Evolutionary conservation across 768 basidiomycete species (phyloP).

Genomic region (Mycena galopus): DNA sequence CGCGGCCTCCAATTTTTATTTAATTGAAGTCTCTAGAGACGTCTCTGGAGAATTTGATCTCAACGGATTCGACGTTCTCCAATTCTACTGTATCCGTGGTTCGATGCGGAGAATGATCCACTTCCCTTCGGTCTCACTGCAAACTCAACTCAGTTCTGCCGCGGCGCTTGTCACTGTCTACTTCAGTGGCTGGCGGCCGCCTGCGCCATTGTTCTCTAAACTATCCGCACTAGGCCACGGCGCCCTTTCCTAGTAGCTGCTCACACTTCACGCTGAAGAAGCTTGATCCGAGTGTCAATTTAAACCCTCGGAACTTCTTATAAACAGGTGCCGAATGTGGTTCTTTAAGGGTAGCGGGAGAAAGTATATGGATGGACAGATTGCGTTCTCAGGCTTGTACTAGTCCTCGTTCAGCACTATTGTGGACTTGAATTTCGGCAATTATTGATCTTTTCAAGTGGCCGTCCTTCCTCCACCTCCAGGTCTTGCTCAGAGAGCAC

Average conservation of each 20-base stretch:
- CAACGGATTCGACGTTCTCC: too few relatives aligned
- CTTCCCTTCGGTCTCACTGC: too few relatives aligned
- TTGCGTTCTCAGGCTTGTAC: conserved; percentile 16
- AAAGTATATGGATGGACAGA: conserved; percentile 18
- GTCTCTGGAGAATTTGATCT: too few relatives aligned
- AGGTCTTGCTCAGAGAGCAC: conserved; percentile 4
- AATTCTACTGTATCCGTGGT: too few relatives aligned
- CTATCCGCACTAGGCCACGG: not conserved
- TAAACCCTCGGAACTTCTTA: conserved; percentile 5
- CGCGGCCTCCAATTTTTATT: too few relatives aligned
- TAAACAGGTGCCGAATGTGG: not conserved
- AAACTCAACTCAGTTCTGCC: too few relatives aligned
- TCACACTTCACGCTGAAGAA: conserved; percentile 15
- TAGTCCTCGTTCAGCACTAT: not conserved
- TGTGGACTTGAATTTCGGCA: conserved; percentile 7
- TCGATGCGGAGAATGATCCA: too few relatives aligned
- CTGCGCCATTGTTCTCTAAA: too few relatives aligned
- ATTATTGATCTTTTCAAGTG: conserved; percentile 10
- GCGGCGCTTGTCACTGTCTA: too few relatives aligned
- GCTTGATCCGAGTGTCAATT: conserved; percentile 14
- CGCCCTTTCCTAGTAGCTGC: conserved; percentile 9
- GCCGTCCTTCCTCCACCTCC: conserved; percentile 8
- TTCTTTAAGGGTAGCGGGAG: not conserved
- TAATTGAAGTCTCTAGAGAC: too few relatives aligned
- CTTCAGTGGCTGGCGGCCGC: too few relatives aligned